Evolutionary conservation across 192 early-diverging fungal species (phyloP), one percentile per base, ranked within the genome.

Genomic region (Podila epigama): DNA sequence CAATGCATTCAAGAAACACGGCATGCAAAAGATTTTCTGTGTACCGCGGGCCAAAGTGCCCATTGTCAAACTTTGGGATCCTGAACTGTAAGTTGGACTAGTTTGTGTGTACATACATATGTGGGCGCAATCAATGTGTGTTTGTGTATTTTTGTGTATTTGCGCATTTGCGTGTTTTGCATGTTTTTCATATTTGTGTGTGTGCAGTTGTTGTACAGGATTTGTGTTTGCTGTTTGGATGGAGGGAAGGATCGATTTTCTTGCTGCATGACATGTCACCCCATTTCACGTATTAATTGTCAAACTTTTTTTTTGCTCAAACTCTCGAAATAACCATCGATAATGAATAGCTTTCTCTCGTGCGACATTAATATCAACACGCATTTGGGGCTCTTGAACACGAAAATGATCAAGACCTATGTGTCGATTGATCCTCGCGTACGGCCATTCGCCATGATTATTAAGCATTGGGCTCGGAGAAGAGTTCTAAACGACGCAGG

Each of bases 331-430:
- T n/a, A n/a, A n/a, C n/a, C n/a, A n/a, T 6, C 13, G 37, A 22
- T 22, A 10, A 34, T 8, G 31, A 22, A 5, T 75, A 93, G 91
- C 44, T 53, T 86, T 29, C 68, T 96, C 16, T 88, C 93, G 1
- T 96, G 95, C 60, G 96, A 98, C 72, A 91, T 96, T 66, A 97
- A 97, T 81, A 90, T 98, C 52, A 97, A 97, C 82, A 97, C 95
- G 79, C 89, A 92, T 3, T 68, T 96, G 48, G 95, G 95, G 18
- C 79, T 98, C 51, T 85, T 92, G 68, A 98, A 98, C 79, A 96
- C 97, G 27, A 81, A 83, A 35, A 89, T 97, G 87, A 91, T 98
- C 69, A 89, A 90, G 79, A 92, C 91, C 9, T 97, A 96, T 87
- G 94, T 96, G 10, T 86, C 85, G 10, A 85, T 96, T 34, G 96